Base-by-base conservation (phyloP, 1,284 basidiomycete genomes). In the Cutaneotrichosporon cyanovorans region DNA sequence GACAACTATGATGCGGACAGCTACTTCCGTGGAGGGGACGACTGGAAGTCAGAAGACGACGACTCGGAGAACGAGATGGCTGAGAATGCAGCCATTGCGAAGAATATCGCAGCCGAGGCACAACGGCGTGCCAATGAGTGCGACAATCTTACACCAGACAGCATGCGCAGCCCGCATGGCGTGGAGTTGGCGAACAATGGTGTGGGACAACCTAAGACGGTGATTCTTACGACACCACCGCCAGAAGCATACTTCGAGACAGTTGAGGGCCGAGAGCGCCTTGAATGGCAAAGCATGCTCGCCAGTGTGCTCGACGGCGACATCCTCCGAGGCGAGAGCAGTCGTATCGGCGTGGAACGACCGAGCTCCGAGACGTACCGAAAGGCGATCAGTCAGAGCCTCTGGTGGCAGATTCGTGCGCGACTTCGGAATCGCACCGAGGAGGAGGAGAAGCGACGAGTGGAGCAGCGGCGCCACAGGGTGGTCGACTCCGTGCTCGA, bases 251-350 rank as follows among this genome's bases (percentile, higher is more conserved):
- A 42, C 2, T 49, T 56, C 3, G 59, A 60, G 21, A 56, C 61
- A 10, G 57, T 79, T 37, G 82, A 85, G 59, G 84, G 87, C 58
- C 77, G 79, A 52, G 87, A 90, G 59, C 78, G 91, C 22, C 73
- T 92, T 38, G 90, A 92, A 69, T 96, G 91, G 91, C 88, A 92
- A 69, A 85, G 84, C 32, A 87, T 95, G 83, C 79, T 96, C 33
- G 81, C 87, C 9, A 92, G 89, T 32, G 91, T 96, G 19, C 77
- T 97, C 25, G 81, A 82, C 32, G 91, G 92, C 14, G 90, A 96
- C 62, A 90, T 97, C 6, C 78, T 97, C 50, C 87, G 85, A 65
- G 85, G 86, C 2, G 92, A 96, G 73, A 93, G 89, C 71, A 85
- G 84, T 18, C 81, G 92, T 47, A 91, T 92, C 57, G 71, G 69